Evolutionary conservation across 495 filamentous ascomycete genomes (phyloP).

Genomic region (Penicillium robsamsonii): DNA sequence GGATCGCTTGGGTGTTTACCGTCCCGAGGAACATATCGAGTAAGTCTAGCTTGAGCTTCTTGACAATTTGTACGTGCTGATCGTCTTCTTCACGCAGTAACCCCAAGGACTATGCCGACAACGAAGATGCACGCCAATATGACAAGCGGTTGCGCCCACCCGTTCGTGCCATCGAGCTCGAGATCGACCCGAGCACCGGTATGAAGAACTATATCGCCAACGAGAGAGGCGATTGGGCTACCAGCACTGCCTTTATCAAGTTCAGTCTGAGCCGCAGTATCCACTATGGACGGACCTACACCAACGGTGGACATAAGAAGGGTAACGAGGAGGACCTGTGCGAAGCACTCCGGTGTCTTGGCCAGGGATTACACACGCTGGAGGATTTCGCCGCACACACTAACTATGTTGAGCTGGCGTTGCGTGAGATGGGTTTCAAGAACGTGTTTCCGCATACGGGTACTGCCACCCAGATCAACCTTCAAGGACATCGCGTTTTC

Average conservation of each 20-base stretch:
- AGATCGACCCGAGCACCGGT: constrained; percentile 77
- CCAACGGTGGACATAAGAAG: constrained; percentile 58
- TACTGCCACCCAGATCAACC: constrained; percentile 65
- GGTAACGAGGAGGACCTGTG: constrained; percentile 84
- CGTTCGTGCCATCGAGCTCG: constrained; percentile 70
- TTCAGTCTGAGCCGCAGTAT: constrained; percentile 81
- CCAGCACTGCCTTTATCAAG: constrained; percentile 84
- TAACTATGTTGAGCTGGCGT: constrained; percentile 86
- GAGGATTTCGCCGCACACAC: constrained; percentile 96
- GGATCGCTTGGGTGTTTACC: constrained; percentile 85
- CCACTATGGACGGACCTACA: constrained; percentile 86
- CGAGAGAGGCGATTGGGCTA: constrained; percentile 79
- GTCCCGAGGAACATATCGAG: constrained; percentile 93
- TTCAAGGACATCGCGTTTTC: constrained; percentile 72
- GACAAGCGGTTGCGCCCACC: constrained; percentile 81
- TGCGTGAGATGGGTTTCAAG: constrained; percentile 79
- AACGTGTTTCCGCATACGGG: constrained; percentile 88
- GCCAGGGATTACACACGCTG: constrained; percentile 87
- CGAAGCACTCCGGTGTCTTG: constrained; percentile 84
- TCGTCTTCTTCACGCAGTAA: constrained; percentile 46
- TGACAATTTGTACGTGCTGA: background rate
- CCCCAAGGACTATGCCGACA: constrained; percentile 87
- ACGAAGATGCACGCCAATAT: constrained; percentile 76
- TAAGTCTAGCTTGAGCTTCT: constrained; percentile 21
- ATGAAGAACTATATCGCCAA: constrained; percentile 99